phyloP scores from a whole-genome alignment of 441 rosid genomes.

The Erysimum cheiri region DNA sequence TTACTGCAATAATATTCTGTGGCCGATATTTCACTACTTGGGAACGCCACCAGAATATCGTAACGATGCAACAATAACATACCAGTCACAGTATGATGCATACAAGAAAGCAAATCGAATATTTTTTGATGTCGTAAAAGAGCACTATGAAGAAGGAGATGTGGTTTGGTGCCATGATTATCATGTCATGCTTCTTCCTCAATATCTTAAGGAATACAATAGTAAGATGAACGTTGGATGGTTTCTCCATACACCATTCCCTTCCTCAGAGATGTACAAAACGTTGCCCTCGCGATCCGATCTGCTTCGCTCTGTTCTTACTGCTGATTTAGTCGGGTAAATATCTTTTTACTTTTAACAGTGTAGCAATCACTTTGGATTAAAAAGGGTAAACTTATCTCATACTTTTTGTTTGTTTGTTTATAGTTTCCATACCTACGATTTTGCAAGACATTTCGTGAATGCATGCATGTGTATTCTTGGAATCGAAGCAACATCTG shows the following conservation, averaged over 20 bases:
- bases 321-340: conserved; percentile 92
- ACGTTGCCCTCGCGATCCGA: conserved; percentile 95
- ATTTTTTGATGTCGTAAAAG: conserved; percentile 89
- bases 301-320: conserved; percentile 87
- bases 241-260: conserved; percentile 99
- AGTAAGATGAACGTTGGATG: conserved; percentile 93
- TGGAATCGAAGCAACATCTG: conserved; percentile 96
- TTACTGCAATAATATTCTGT: conserved; percentile 93
- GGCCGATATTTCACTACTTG: conserved; percentile 98
- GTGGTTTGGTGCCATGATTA: conserved; percentile 99
- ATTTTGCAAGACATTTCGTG: conserved; percentile 96
- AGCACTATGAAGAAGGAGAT: conserved; percentile 95
- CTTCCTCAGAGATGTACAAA: conserved; percentile 96
- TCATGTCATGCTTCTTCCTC: conserved; percentile 97
- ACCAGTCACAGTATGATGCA: conserved; percentile 94
- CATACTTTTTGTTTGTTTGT: not conserved
- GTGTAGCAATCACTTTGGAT: conserved; percentile 2
- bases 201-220: conserved; percentile 83
- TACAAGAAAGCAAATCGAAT: conserved; percentile 95
- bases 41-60: conserved; percentile 99
- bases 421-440: conserved; percentile 92
- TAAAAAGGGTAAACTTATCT: conserved; percentile 2
- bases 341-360: not conserved
- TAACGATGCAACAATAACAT: conserved; percentile 86
- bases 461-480: conserved; percentile 97